Evolutionary conservation across 1,284 basidiomycete species (phyloP).

Genomic region (Rhodotorula sp.): DNA sequence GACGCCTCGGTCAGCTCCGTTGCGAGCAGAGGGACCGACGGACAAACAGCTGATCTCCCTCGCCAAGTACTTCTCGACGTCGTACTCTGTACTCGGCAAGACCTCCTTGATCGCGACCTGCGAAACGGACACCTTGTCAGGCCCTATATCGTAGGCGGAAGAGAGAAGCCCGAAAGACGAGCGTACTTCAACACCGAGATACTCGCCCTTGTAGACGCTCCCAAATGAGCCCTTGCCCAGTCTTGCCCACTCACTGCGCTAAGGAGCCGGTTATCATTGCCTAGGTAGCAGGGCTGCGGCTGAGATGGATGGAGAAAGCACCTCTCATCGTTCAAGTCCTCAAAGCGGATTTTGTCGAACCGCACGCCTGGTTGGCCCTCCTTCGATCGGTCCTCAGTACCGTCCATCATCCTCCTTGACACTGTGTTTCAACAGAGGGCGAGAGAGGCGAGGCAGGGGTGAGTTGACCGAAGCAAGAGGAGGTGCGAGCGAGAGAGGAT

Average conservation of each 20-base stretch:
- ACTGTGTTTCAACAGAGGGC: too few relatives aligned
- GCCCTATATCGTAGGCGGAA: slow-evolving; percentile 52
- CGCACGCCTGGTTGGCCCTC: slow-evolving; percentile 19
- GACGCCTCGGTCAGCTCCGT: not conserved
- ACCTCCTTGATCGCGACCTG: slow-evolving; percentile 44
- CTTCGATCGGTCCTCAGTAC: not conserved
- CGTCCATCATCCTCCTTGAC: too few relatives aligned
- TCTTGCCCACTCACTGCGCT: slow-evolving; percentile 32
- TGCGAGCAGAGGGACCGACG: too few relatives aligned
- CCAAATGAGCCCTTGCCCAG: slow-evolving; percentile 89
- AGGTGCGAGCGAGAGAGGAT: not conserved
- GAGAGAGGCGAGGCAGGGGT: not conserved
- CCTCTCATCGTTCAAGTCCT: slow-evolving; percentile 23
- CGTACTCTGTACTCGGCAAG: slow-evolving; percentile 44
- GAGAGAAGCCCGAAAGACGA: not conserved
- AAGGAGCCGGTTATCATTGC: not conserved
- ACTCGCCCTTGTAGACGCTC: slow-evolving; percentile 83
- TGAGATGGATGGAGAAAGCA: not conserved
- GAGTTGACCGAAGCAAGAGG: not conserved
- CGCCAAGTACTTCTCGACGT: slow-evolving; percentile 90
- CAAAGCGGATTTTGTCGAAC: slow-evolving; percentile 36
- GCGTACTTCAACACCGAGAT: slow-evolving; percentile 79
- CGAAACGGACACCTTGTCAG: not conserved
- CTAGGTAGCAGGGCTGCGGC: not conserved
- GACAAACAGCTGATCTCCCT: slow-evolving; percentile 71